Conservation (phyloP, 2,329 filamentous ascomycete species). For the Cryphonectria carpinicola region DNA sequence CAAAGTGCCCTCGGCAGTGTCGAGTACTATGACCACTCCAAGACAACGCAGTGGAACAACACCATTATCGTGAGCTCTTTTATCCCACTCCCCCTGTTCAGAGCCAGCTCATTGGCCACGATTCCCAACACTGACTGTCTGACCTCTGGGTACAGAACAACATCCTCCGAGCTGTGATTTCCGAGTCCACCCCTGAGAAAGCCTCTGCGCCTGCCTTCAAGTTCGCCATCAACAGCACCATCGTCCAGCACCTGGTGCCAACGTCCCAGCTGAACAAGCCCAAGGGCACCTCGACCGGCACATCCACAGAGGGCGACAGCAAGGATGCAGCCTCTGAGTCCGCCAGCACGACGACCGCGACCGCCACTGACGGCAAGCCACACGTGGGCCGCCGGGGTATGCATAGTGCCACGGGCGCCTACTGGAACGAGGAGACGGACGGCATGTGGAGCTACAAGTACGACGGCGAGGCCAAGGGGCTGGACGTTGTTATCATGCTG, state of each 20-base stretch:
- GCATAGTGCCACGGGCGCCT: conserved; percentile 84
- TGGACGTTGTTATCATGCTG: conserved; percentile 72
- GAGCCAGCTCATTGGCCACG: conserved; percentile 3
- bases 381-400: conserved; percentile 85
- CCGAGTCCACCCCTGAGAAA: conserved; percentile 67
- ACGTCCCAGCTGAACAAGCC: conserved; percentile 67
- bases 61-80: conserved; percentile 77
- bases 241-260: conserved; percentile 88
- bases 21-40: conserved; percentile 83
- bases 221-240: conserved; percentile 96
- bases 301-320: conserved; percentile 56
- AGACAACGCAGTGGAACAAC: conserved; percentile 88
- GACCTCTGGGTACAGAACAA: conserved; percentile 58
- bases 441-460: conserved; percentile 91
- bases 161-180: conserved; percentile 77
- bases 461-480: conserved; percentile 68
- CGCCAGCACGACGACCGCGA: conserved; percentile 40
- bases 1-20: conserved; percentile 73
- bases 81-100: background rate
- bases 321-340: conserved; percentile 52
- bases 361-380: conserved; percentile 66
- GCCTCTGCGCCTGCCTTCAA: conserved; percentile 73
- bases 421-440: conserved; percentile 90
- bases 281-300: conserved; percentile 54
- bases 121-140: conserved; percentile 19